phyloP scores from a whole-genome alignment of 139 green algal genomes.

The Yamagishiella unicocca region DNA sequence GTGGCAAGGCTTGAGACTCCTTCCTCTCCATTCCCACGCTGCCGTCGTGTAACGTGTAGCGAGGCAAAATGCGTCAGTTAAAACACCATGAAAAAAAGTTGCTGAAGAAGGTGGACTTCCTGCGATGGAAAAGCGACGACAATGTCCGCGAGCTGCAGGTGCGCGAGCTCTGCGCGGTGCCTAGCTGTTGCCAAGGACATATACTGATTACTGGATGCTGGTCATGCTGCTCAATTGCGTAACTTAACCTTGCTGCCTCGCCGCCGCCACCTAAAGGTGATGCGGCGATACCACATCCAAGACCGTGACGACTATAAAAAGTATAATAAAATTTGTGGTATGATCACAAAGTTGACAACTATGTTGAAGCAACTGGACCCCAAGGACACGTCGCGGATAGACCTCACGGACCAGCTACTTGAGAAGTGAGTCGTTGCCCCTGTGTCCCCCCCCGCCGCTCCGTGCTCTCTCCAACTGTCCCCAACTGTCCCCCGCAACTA shows the following conservation, averaged over 20 bases:
- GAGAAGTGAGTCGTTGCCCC: slow-evolving; percentile 83
- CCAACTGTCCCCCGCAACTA: not conserved
- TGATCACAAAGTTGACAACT: slow-evolving; percentile 89
- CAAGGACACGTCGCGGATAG: slow-evolving; percentile 85
- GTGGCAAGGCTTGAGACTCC: too few relatives aligned
- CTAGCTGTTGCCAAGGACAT: too few relatives aligned
- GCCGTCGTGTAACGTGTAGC: too few relatives aligned
- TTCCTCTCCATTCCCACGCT: too few relatives aligned
- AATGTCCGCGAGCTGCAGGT: slow-evolving; percentile 93
- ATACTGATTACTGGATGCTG: too few relatives aligned
- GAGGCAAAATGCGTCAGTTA: slow-evolving; percentile 95
- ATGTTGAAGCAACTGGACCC: slow-evolving; percentile 88
- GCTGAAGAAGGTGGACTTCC: slow-evolving; percentile 98
- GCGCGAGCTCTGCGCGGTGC: too few relatives aligned
- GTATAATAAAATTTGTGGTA: slow-evolving; percentile 92
- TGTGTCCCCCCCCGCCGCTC: not conserved
- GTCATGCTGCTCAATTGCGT: too few relatives aligned
- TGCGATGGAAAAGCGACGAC: slow-evolving; percentile 96
- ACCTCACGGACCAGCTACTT: slow-evolving; percentile 96
- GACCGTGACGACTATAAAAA: slow-evolving; percentile 98
- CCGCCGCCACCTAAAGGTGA: slow-evolving; percentile 77
- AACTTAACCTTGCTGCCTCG: not conserved
- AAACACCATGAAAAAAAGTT: slow-evolving; percentile 98
- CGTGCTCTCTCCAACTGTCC: not conserved
- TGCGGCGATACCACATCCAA: slow-evolving; percentile 97